Conservation (phyloP, 257 asterid genomes). For the Nicotiana benthamiana region DNA sequence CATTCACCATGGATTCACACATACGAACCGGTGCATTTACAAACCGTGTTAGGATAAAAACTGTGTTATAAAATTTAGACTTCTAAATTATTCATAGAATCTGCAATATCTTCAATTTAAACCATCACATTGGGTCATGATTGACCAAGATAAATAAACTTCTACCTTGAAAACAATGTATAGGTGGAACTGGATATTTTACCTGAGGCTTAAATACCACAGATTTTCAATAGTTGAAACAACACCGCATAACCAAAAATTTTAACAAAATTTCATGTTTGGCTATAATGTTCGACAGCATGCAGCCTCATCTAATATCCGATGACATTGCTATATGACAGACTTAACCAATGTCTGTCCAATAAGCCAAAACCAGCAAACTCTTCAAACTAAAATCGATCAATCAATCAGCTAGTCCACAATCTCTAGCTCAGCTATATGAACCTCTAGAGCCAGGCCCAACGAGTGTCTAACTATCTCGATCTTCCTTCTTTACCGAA, state of each 20-base stretch:
- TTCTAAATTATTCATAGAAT: background rate
- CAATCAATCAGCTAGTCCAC: background rate
- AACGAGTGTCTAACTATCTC: background rate
- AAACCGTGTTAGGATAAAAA: too few species aligned
- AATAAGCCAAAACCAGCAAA: background rate
- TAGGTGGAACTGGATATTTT: background rate
- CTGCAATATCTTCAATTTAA: background rate
- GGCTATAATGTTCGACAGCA: background rate
- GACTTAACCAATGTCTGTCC: background rate
- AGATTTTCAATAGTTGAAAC: background rate
- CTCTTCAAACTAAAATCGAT: background rate
- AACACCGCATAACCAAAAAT: background rate
- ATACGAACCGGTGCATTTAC: too few species aligned
- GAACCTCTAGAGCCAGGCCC: background rate
- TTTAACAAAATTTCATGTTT: background rate
- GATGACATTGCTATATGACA: background rate
- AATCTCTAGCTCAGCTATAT: background rate
- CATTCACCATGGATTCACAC: too few species aligned
- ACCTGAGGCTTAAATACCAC: background rate
- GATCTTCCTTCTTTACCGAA: background rate
- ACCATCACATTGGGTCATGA: background rate
- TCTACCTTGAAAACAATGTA: background rate
- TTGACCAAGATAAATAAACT: background rate
- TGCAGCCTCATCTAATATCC: background rate
- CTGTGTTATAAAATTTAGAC: too few species aligned